A percentile compares a stretch with the other conserved stretches of the same genome.
Evolutionary conservation across 1,139 yeast genomes (phyloP).

Genomic region (Pichia norvegensis): DNA sequence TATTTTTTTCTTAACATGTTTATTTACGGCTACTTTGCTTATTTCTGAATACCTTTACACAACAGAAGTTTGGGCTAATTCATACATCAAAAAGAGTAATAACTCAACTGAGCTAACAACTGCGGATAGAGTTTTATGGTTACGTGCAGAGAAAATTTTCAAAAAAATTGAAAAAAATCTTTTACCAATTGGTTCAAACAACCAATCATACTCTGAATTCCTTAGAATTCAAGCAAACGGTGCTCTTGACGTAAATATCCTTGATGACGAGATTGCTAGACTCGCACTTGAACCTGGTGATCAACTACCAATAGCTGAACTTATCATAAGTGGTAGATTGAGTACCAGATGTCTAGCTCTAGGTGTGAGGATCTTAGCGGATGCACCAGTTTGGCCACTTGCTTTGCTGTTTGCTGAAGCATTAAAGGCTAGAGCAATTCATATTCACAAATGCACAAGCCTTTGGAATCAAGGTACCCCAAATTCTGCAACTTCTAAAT

Average conservation of each 20-base stretch:
- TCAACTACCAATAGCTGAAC: conserved; percentile 34
- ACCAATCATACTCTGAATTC: conserved; percentile 47
- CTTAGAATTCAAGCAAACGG: conserved; percentile 49
- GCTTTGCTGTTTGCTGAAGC: conserved; percentile 73
- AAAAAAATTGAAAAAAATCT: conserved; percentile 50
- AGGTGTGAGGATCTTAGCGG: conserved; percentile 67
- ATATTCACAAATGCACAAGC: conserved; percentile 20
- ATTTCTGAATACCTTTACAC: conserved; percentile 53
- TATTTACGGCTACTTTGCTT: conserved; percentile 52
- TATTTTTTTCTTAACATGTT: conserved; percentile 61
- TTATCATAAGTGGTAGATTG: conserved; percentile 41
- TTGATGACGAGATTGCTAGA: conserved; percentile 38
- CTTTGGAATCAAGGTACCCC: conserved; percentile 8
- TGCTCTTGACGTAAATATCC: conserved; percentile 41
- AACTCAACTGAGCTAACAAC: conserved; percentile 29
- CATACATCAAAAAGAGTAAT: conserved; percentile 17
- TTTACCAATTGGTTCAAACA: conserved; percentile 36
- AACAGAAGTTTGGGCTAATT: conserved; percentile 44
- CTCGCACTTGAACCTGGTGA: conserved; percentile 37
- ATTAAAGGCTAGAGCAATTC: conserved; percentile 55
- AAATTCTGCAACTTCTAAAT: not conserved
- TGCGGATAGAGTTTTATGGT: conserved; percentile 43
- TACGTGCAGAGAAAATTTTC: conserved; percentile 42
- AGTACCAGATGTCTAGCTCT: conserved; percentile 52
- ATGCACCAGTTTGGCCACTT: conserved; percentile 79